Conservation (phyloP, 768 basidiomycete genomes). For the Macrolepiota albuminosa region DNA sequence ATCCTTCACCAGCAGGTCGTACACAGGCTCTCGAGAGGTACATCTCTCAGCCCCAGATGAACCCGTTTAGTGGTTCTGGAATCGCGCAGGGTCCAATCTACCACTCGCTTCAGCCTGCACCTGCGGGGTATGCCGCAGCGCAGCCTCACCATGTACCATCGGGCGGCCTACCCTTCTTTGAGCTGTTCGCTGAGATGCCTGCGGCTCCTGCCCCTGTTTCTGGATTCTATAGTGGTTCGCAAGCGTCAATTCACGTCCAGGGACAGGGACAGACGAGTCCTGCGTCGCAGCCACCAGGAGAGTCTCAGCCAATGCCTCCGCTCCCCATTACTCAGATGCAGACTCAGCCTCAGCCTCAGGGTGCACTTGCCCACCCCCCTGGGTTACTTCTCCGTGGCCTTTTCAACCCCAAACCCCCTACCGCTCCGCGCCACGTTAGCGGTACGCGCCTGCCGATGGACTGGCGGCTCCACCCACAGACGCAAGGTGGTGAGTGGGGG, state of each 20-base stretch:
- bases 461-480: conserved; percentile 32
- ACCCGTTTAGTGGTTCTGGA: no score
- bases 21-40: conserved; percentile 15
- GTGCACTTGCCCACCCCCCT: no score
- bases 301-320: background rate
- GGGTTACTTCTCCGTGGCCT: background rate
- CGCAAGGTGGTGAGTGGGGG: no score
- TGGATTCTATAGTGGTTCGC: conserved; percentile 10
- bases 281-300: background rate
- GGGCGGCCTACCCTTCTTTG: conserved; percentile 39
- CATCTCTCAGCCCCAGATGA: conserved; percentile 7
- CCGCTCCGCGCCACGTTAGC: background rate
- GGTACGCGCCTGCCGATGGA: conserved; percentile 22
- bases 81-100: no score
- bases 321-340: background rate
- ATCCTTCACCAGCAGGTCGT: conserved; percentile 18
- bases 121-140: background rate
- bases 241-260: background rate
- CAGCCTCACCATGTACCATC: conserved; percentile 10
- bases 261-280: no score
- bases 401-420: background rate
- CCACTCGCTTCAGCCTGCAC: conserved; percentile 1
- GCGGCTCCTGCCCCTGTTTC: conserved; percentile 21
- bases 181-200: conserved; percentile 44
- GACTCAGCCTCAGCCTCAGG: conserved; percentile 3